Evolutionary conservation across 129 eudicot species (phyloP).

Genomic region (Chrysanthemum makinoi): DNA sequence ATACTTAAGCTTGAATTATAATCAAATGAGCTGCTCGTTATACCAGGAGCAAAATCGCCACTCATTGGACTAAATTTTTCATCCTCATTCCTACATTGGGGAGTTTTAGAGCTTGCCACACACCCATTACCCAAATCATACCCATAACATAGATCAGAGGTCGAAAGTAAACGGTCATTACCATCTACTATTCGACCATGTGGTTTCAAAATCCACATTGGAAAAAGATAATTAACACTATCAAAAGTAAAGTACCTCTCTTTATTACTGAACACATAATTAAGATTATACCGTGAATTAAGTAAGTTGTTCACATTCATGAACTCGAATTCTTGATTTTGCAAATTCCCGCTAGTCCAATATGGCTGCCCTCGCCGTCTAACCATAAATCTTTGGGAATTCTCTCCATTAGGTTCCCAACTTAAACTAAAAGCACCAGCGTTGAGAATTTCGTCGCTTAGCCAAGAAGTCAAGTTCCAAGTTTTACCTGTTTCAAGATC

Average conservation of each 20-base stretch:
- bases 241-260: slow-evolving; percentile 14
- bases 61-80: background rate
- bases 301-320: slow-evolving; percentile 6
- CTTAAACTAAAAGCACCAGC: slow-evolving; percentile 31
- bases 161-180: background rate
- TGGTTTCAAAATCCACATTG: slow-evolving; percentile 4
- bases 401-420: slow-evolving; percentile 23
- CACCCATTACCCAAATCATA: slow-evolving; percentile 4
- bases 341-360: slow-evolving; percentile 22
- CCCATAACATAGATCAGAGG: background rate
- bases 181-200: slow-evolving; percentile 1
- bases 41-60: background rate
- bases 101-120: background rate
- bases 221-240: background rate
- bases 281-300: slow-evolving; percentile 7
- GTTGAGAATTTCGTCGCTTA: slow-evolving; percentile 17
- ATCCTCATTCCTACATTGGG: background rate
- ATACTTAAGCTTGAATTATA: background rate
- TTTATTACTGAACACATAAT: slow-evolving; percentile 1
- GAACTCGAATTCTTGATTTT: slow-evolving; percentile 17
- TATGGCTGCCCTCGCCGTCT: slow-evolving; percentile 20
- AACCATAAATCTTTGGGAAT: slow-evolving; percentile 1
- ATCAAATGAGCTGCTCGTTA: background rate
- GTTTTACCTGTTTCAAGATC: slow-evolving; percentile 13
- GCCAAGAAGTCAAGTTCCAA: slow-evolving; percentile 36